Evolutionary conservation across 1,284 basidiomycete species (phyloP), one percentile per base, ranked within the genome.

Genomic region (Anthracocystis panici-leucophaei): DNA sequence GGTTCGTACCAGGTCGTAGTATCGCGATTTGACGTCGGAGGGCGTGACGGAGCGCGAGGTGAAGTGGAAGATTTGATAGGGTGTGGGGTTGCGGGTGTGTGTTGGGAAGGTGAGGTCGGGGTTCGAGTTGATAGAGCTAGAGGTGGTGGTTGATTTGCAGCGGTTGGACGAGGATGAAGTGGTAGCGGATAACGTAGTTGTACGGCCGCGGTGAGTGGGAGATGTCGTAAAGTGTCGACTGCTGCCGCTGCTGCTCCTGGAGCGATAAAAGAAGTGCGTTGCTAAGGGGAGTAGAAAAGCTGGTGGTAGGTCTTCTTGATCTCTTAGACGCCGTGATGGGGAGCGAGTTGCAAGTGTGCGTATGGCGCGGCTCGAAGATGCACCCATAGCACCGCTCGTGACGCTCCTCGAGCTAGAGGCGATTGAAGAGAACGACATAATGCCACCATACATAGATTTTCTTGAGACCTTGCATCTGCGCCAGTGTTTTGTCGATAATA

Each of bases 61-160:
- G 20, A 84, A 70, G 53, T 82, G 81, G 62, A 84, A 84, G 38
- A 84, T 80, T 14, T 84, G 80, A 56, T 81, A 84, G 3, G 83
- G 83, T 9, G 77, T 65, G 1, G 73, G 73, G 49, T 52, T 77
- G 59, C 35, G 33, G 18, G 53, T 49, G 48, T 49, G 75, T 35
- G 48, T 59, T 1, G 70, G 70, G 27, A 41, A 74, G 2, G 65
- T 16, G 25, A 52, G 55, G 16, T 57, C 29, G 0, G 27, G 27
- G 27, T 27, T 27, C 27, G 27, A 27, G 4, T 27, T 20, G 23
- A 3, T 16, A 3, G 56, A 31, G 6, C 38, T 18, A 18, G 56
- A 35, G 11, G 25, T 31, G 5, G 56, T 33, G 25, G 27, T 5
- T 7, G 50, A 45, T 27, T 27, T 27, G 27, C 4, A 4, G 27